Evolutionary conservation across 1,139 yeast genomes (phyloP), one percentile per base, ranked within the genome.

Genomic region (Pichia sp.): DNA sequence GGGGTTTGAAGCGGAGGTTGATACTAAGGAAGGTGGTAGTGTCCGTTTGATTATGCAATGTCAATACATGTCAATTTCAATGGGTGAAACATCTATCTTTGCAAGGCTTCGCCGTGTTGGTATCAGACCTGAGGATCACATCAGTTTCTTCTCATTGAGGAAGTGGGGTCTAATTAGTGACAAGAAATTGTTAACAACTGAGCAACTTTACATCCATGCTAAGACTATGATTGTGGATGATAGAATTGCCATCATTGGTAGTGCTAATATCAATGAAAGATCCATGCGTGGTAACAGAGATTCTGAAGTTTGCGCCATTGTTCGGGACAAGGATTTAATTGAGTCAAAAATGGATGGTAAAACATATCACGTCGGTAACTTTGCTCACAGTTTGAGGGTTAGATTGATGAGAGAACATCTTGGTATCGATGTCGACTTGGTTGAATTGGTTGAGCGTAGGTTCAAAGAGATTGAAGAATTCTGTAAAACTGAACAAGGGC

Each of bases 11-110:
- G 80, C 95, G 14, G 86, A 87, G 48, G 94, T 93, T 24, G 97
- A 91, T 56, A 76, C 84, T 47, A 84, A 94, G 6, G 96, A 87
- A 49, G 98, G 96, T 6, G 82, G 96, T 0, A 77, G 95, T 17
- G 91, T 93, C 6, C 74, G 99, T 50, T 83, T 91, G 23, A 93
- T 93, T 50, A 88, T 91, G 94, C 94, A 88, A 62, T 87, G 97
- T 55, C 97, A 93, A 60, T 93, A 77, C 58, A 78, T 84, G 76
- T 81, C 95, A 2, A 93, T 93, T 30, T 85, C 95, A 1, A 74
- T 95, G 55, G 98, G 98, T 1, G 72, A 80, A 12, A 71, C 87
- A n/a, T 85, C 96, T 1, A 85, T 93, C 13, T 88, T 80, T 64
- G 88, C 91, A 6, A 77, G 87, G 45, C 67, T 93, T 40, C 72